Percentiles rank a stretch among this genome's conserved stretches.
Conservation (phyloP, 2,329 filamentous ascomycete genomes). For the Thelonectria olida region DNA sequence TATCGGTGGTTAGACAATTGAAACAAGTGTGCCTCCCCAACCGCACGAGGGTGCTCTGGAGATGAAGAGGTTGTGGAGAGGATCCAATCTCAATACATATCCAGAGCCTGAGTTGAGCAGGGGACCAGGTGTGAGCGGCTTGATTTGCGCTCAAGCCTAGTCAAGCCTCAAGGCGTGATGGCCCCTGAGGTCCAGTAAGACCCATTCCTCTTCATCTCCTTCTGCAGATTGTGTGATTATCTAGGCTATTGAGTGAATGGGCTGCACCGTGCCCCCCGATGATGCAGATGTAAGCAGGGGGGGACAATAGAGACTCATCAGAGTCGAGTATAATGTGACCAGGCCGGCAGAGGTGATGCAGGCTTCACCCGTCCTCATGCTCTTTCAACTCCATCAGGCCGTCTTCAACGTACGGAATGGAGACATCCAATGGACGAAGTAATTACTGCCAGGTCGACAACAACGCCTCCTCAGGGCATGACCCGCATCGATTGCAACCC, state of each 20-base stretch:
- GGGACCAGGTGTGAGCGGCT: conserved; percentile 28
- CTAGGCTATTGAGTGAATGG: conserved; percentile 13
- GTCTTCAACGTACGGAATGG: neutral
- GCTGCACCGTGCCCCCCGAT: neutral
- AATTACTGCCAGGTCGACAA: conserved; percentile 24
- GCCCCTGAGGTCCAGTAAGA: neutral
- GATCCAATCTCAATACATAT: conserved; percentile 36
- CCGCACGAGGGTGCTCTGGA: conserved; percentile 33
- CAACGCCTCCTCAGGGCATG: conserved; percentile 22
- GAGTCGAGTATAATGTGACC: conserved; percentile 30
- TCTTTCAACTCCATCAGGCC: conserved; percentile 28
- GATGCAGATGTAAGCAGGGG: conserved; percentile 31
- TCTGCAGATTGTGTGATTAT: conserved; percentile 24
- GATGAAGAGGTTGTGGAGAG: conserved; percentile 24
- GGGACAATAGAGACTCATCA: conserved; percentile 11
- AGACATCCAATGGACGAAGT: neutral
- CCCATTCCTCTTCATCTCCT: conserved; percentile 25
- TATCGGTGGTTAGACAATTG: conserved; percentile 33
- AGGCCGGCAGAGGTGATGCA: conserved; percentile 39
- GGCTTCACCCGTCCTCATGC: conserved; percentile 28
- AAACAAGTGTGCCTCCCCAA: conserved; percentile 32
- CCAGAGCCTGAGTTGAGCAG: conserved; percentile 27
- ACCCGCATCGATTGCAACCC: conserved; percentile 35
- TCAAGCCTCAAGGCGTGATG: conserved; percentile 27
- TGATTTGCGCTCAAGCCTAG: conserved; percentile 24